These are phyloP conservation scores for Neurospora sublineolata DNA, from an alignment of 495 filamentous ascomycete genomes.

Conservation along the genomic window DNA sequence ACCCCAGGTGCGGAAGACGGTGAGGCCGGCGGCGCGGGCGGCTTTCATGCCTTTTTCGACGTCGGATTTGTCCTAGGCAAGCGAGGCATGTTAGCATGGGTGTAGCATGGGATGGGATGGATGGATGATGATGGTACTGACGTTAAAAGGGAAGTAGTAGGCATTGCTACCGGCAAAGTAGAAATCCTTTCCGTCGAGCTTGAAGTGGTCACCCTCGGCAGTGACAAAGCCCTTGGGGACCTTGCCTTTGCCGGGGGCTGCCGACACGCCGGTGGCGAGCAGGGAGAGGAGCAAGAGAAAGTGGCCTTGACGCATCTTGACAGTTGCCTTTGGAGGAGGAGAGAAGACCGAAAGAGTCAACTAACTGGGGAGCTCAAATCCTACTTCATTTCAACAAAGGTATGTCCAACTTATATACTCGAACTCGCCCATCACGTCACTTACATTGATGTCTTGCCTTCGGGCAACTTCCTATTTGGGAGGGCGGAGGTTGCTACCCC, in stretches of 20 bases:
- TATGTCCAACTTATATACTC: not conserved
- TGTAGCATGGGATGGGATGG: not conserved
- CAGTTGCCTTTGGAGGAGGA: not conserved
- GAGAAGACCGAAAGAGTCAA: not conserved
- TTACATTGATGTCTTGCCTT: not conserved
- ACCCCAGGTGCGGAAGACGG: constrained; percentile 60
- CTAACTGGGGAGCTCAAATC: not conserved
- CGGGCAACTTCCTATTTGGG: not conserved
- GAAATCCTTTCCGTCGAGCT: constrained; percentile 49
- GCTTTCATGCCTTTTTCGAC: constrained; percentile 48
- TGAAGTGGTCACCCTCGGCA: constrained; percentile 45
- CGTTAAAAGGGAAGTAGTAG: constrained; percentile 57
- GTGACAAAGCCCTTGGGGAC: constrained; percentile 33
- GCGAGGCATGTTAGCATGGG: not conserved
- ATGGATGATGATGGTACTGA: constrained; percentile 7
- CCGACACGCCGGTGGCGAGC: not conserved
- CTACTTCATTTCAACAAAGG: not conserved
- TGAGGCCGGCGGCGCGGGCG: constrained; percentile 37
- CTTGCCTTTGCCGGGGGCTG: constrained; percentile 3
- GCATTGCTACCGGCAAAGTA: constrained; percentile 62
- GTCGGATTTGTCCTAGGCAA: constrained; percentile 39
- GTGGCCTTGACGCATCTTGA: not conserved
- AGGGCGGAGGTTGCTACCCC: not conserved
- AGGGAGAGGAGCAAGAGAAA: not conserved
- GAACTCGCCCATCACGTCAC: not conserved